Evolutionary conservation across 1,284 basidiomycete species (phyloP), one percentile per base, ranked within the genome.

Genomic region (Ganoderma leucocontextum): DNA sequence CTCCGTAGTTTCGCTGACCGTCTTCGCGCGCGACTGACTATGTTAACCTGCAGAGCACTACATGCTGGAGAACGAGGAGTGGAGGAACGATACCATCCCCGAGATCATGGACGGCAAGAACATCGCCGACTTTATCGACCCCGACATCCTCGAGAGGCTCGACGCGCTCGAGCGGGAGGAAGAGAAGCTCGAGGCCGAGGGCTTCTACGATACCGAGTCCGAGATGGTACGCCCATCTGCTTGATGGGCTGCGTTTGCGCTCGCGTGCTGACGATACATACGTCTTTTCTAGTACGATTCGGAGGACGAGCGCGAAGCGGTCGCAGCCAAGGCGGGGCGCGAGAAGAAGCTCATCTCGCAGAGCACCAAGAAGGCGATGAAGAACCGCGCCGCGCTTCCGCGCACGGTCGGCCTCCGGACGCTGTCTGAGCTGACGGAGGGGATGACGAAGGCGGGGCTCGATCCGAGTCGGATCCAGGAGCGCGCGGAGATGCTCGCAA

Each of bases 71-170:
- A 92, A 98, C 78, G 91, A 95, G 62, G 92, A 95, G 64, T 99
- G 97, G 97, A 99, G 98, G 84, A 87, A 92, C 84, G 97, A 99
- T 79, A 87, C 90, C 74, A 94, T 99, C 33, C 98, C 97, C 36
- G 98, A 99, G 82, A 94, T 99, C 77, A 91, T 95, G 90, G 90
- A 99, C 74, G 98, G 97, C 82, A 99, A 99, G 89, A 99, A 99
- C 84, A 85, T 99, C 66, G 97, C 97, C 49, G 97, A 99, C 86
- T 99, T 99, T 76, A 94, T 99, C 81, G 98, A 99, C 80, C 94
- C 96, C n/a, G 98, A 99, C 78, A 99, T 99, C 74, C 90, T 91
- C 52, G 96, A 97, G 82, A 97, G 95, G 82, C 91, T 99, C 68
- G 97, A 99, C 78, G 97, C 96, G 12, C 90, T 99, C 64, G 98